These are phyloP conservation scores for Fragilariopsis cylindrus DNA, from an alignment of 108 stramenopile genomes.

Conservation along the genomic window DNA sequence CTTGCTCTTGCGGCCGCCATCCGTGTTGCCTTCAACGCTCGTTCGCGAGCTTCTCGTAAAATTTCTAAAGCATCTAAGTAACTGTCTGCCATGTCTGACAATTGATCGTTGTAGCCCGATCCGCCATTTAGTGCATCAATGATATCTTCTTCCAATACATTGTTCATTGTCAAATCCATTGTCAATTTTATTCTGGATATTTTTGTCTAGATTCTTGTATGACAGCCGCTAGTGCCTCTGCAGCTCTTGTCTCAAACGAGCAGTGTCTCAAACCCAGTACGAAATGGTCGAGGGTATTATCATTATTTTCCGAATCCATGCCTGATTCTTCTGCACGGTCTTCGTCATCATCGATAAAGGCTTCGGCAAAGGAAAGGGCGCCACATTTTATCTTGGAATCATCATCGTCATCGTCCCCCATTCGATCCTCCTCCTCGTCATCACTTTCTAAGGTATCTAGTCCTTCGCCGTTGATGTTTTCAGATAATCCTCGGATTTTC, in stretches of 20 bases:
- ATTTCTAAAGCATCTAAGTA: conserved; percentile 56
- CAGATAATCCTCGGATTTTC: conserved; percentile 56
- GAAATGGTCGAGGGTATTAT: conserved; percentile 3
- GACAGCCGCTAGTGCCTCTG: conserved; percentile 76
- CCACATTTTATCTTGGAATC: conserved; percentile 58
- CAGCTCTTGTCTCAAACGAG: conserved; percentile 38
- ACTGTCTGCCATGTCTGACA: conserved; percentile 64
- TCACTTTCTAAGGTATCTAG: conserved; percentile 52
- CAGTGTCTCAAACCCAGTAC: not conserved
- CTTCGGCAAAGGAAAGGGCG: conserved; percentile 54
- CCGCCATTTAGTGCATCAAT: conserved; percentile 50
- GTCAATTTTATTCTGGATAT: conserved; percentile 33
- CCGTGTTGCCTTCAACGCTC: conserved; percentile 47
- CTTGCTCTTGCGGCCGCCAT: conserved; percentile 22
- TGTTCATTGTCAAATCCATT: conserved; percentile 73
- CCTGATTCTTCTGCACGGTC: conserved; percentile 2
- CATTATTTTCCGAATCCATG: not conserved
- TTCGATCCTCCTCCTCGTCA: conserved; percentile 66
- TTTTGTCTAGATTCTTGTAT: conserved; percentile 28
- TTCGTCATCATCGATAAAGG: conserved; percentile 34
- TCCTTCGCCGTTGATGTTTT: conserved; percentile 48
- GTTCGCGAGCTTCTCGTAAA: conserved; percentile 49
- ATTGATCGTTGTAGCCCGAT: conserved; percentile 26
- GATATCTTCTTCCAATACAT: conserved; percentile 60
- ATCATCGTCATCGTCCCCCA: conserved; percentile 45